phyloP scores from a whole-genome alignment of 345 rosid genomes.

The Crucihimalaya himalaica region DNA sequence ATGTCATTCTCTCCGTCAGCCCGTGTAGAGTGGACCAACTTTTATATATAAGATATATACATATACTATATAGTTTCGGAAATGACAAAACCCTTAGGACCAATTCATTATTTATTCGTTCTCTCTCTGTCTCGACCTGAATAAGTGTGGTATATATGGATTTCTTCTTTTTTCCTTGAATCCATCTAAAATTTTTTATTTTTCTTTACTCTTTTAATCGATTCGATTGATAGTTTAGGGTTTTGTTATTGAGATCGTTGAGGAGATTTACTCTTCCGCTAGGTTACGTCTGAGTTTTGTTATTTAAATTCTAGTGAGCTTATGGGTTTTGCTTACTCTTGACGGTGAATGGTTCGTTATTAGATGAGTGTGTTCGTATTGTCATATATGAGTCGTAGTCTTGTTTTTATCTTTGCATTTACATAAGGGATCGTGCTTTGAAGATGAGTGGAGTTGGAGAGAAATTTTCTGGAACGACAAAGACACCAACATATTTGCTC shows the following conservation, averaged over 20 bases:
- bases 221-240: slow-evolving; percentile 12
- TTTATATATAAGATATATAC: no score
- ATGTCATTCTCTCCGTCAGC: no score
- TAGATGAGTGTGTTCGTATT: neutral
- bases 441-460: slow-evolving; percentile 66
- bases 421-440: neutral
- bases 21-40: no score
- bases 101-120: slow-evolving; percentile 1
- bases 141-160: slow-evolving; percentile 25
- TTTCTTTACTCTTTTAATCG: neutral
- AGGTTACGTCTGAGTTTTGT: neutral
- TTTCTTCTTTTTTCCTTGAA: slow-evolving; percentile 14
- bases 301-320: neutral
- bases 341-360: neutral
- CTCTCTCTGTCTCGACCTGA: neutral
- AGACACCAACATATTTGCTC: slow-evolving; percentile 86
- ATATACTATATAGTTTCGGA: neutral
- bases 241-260: neutral
- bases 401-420: neutral
- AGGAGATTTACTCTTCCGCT: neutral
- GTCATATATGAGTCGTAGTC: no score
- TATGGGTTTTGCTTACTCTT: neutral
- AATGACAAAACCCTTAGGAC: neutral
- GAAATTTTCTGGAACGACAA: slow-evolving; percentile 53
- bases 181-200: slow-evolving; percentile 6